Evolutionary conservation across 2,329 filamentous ascomycete genomes (phyloP), one percentile per base, ranked within the genome.

Genomic region (Monilinia fructigena): DNA sequence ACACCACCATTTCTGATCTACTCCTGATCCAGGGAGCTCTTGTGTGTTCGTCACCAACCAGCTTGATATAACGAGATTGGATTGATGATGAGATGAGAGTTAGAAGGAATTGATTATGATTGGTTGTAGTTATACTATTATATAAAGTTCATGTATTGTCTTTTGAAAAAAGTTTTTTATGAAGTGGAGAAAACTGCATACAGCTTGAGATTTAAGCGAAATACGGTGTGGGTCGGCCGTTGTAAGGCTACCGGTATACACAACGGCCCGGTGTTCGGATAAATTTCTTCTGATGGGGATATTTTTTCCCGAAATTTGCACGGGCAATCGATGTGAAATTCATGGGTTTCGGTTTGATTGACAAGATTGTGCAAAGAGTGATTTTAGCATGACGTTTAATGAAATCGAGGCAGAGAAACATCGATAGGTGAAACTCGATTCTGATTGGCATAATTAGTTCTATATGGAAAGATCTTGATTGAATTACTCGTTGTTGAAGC

Each of bases 51-150:
- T 61, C 58, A 26, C 58, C 58, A 26, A 50, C 58, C 58, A 23
- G 10, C 58, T 61, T 61, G 45, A 61, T 61, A 31, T 11, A 2
- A 2, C 58, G 38, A 61, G 14, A 50, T 26, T 18, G 45, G n/a
- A 23, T 20, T n/a, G 0, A 20, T 26, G n/a, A 20, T 20, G 31
- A 61, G 14, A 38, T 50, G 47, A 8, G 14, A 12, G 12, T 1
- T 26, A 26, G 14, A 23, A 20, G 28, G 3, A 5, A 26, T 2
- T 52, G 31, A 20, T 40, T 26, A 8, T 61, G 45, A 50, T 60
- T 60, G 31, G 14, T 0, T 0, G 0, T 0, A 0, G 4, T 12
- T 26, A 1, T 38, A 4, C 18, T 1, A 38, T 4, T 38, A 60
- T 20, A 60, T 60, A n/a, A 23, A 23, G 1, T 23, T 23, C 1